Conservation (phyloP, 257 asterid species). For the Lantana camara region DNA sequence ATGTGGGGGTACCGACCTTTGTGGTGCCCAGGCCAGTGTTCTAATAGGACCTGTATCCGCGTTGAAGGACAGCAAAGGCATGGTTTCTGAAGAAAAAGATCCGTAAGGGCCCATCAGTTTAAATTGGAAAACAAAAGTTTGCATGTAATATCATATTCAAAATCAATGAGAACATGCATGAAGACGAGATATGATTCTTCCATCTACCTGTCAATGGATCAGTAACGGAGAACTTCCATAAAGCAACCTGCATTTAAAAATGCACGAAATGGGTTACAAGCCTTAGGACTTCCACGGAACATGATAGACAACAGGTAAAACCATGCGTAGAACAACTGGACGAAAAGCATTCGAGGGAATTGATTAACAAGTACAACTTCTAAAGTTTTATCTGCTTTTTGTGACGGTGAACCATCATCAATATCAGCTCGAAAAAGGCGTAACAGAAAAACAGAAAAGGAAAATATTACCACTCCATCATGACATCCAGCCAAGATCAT, state of each 20-base stretch:
- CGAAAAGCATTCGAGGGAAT: conserved; percentile 14
- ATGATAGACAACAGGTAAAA: conserved; percentile 9
- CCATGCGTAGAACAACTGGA: conserved; percentile 6
- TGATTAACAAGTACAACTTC: conserved; percentile 15
- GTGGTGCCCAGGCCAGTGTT: conserved; percentile 88
- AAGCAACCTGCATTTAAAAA: conserved; percentile 70
- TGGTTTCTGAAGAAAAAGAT: conserved; percentile 61
- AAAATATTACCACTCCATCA: conserved; percentile 84
- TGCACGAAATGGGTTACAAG: conserved; percentile 18
- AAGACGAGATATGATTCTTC: conserved; percentile 21
- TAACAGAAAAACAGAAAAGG: conserved; percentile 21
- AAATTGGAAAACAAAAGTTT: conserved; percentile 18
- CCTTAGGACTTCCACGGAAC: background rate
- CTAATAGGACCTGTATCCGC: conserved; percentile 89
- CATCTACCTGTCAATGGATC: conserved; percentile 63
- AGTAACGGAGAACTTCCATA: conserved; percentile 76
- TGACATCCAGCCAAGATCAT: conserved; percentile 92
- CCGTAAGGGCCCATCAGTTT: conserved; percentile 19
- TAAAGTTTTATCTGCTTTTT: too few species aligned
- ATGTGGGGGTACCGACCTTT: conserved; percentile 51
- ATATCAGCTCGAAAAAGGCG: conserved; percentile 14
- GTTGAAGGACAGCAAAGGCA: conserved; percentile 80
- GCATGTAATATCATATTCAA: conserved; percentile 14
- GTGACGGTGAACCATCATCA: too few species aligned
- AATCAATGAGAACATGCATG: conserved; percentile 15